phyloP scores from a whole-genome alignment of 441 rosid genomes.

The Capsella rubella region DNA sequence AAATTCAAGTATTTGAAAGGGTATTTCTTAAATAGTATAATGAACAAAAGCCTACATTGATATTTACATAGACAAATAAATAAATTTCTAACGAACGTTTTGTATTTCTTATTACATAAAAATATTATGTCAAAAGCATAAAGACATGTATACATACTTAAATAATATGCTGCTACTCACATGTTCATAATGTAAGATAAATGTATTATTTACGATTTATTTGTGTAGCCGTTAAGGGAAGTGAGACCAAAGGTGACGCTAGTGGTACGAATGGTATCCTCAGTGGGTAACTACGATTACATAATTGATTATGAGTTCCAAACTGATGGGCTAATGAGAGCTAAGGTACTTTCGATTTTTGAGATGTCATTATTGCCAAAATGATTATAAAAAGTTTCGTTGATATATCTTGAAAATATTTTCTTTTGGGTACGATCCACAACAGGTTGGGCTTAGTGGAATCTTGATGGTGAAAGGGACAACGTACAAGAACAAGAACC shows the following conservation, averaged over 20 bases:
- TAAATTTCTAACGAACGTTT: too few species aligned
- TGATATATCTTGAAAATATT: neutral
- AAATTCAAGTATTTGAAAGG: too few species aligned
- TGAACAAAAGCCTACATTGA: too few species aligned
- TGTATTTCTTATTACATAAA: too few species aligned
- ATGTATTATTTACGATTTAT: neutral
- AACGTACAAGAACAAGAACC: conserved; percentile 43
- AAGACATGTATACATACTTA: too few species aligned
- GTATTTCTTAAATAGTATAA: too few species aligned
- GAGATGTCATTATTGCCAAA: too few species aligned
- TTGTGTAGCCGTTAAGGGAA: conserved; percentile 53
- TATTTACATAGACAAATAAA: too few species aligned
- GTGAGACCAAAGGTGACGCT: conserved; percentile 73
- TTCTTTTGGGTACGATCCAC: neutral
- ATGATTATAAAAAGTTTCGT: neutral
- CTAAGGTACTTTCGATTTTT: conserved; percentile 50
- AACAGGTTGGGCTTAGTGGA: conserved; percentile 64
- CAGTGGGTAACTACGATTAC: conserved; percentile 76
- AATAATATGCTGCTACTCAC: too few species aligned
- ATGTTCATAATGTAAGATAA: neutral
- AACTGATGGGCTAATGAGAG: conserved; percentile 68
- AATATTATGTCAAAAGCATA: neutral
- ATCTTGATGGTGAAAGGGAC: conserved; percentile 75
- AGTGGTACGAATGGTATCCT: conserved; percentile 67
- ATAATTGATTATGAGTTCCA: conserved; percentile 82